phyloP scores from a whole-genome alignment of 352 stramenopile species.

The Pythium phragmiticola region DNA sequence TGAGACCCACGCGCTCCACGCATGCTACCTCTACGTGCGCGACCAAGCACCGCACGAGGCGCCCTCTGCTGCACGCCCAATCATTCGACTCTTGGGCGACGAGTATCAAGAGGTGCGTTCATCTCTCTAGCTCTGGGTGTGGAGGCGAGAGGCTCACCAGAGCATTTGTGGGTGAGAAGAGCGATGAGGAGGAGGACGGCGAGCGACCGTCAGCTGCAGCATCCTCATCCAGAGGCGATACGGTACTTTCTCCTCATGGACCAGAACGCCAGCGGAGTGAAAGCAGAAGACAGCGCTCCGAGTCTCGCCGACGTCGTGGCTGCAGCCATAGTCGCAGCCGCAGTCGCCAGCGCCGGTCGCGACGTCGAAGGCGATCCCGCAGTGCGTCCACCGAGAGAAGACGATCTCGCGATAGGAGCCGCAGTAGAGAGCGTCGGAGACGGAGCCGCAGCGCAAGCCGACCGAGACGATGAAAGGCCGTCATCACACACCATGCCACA shows the following conservation, averaged over 20 bases:
- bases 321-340: background rate
- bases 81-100: slow-evolving; percentile 8
- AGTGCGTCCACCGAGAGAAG: background rate
- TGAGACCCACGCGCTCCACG: slow-evolving; percentile 5
- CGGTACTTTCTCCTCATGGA: background rate
- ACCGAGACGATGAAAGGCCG: background rate
- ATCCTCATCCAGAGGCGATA: background rate
- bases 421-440: background rate
- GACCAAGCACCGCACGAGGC: background rate
- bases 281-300: background rate
- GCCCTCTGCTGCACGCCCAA: background rate
- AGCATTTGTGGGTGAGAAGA: background rate
- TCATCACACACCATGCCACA: background rate
- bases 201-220: background rate
- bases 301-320: background rate
- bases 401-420: background rate
- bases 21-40: slow-evolving; percentile 15
- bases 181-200: slow-evolving; percentile 1
- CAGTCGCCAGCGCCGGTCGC: background rate
- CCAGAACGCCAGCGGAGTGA: background rate
- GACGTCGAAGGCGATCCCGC: background rate
- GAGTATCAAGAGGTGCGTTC: slow-evolving; percentile 8
- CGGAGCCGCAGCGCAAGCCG: background rate
- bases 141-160: background rate
- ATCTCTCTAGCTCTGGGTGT: background rate